Evolutionary conservation across 75 land plant species (phyloP).

Genomic region (Isoetes taiwanensis): DNA sequence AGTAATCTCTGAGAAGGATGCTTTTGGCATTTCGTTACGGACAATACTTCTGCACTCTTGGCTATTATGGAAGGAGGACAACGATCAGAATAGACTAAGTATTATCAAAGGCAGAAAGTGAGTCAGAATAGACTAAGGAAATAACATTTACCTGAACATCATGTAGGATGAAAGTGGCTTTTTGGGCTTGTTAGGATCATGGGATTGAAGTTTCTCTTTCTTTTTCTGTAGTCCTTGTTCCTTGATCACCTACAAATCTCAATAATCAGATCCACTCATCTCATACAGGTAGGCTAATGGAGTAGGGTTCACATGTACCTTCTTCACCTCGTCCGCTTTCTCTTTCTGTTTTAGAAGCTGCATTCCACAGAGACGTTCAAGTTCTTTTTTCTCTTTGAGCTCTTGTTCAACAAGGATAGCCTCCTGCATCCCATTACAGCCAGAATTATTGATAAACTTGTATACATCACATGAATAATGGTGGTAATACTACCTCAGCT

Average conservation of each 20-base stretch:
- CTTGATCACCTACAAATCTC: slow-evolving; percentile 17
- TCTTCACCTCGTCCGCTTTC: slow-evolving; percentile 54
- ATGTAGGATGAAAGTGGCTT: slow-evolving; percentile 66
- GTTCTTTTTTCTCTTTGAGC: slow-evolving; percentile 48
- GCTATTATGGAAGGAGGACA: not conserved
- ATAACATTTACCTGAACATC: slow-evolving; percentile 37
- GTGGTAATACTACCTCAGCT: slow-evolving; percentile 31
- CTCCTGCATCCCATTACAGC: slow-evolving; percentile 29
- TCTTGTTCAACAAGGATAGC: slow-evolving; percentile 25
- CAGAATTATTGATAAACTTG: not conserved
- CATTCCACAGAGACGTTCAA: slow-evolving; percentile 56
- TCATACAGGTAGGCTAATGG: too few relatives aligned
- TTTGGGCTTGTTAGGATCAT: slow-evolving; percentile 79
- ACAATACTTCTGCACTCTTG: not conserved
- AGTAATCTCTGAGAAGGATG: slow-evolving; percentile 11
- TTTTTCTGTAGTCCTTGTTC: slow-evolving; percentile 32
- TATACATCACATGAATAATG: not conserved
- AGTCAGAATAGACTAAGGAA: not conserved
- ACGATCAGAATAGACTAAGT: too few relatives aligned
- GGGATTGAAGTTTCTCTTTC: slow-evolving; percentile 16
- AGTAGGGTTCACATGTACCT: slow-evolving; percentile 23
- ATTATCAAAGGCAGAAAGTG: too few relatives aligned
- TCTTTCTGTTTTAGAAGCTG: slow-evolving; percentile 81
- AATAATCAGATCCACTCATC: not conserved
- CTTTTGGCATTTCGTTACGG: not conserved